Base-by-base conservation (phyloP, 306 rosid genomes). In the Citrullus mucosospermus region DNA sequence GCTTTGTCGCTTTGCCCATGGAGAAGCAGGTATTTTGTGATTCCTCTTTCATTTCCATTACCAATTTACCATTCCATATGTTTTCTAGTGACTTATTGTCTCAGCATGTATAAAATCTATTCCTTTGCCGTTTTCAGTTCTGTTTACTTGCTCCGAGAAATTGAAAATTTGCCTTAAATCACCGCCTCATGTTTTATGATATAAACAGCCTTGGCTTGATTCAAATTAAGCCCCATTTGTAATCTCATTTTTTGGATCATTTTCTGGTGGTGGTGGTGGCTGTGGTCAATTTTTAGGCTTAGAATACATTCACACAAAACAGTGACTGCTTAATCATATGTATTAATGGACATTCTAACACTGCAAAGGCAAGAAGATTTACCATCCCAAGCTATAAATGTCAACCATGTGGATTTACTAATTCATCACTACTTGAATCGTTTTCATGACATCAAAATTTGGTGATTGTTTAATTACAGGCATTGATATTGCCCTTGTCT, bases 1-100 rank as follows among this genome's bases (percentile, higher is more conserved):
- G 2, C 38, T 1, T 22, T 82, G 85, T 69, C 76, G 81, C 79
- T 79, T 75, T 76, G 59, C 73, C 79, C 81, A 79, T 79, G 83
- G 81, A 61, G 76, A 75, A 67, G 51, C 79, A 8, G 87, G 87
- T 84, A 69, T 69, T 69, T 22, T 22, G 38, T 44, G 50, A 55
- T 73, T 32, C 8, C 12, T 50, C 22, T 25, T 72, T 72, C 59
- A n/a, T 50, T 72, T 72, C 14, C 55, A 30, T 15, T 72, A 50
- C 25, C 6, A 32, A 12, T 32, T 46, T 70, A 46, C 57, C 0
- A 32, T 46, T 32, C 14, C 9, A 25, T 17, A 8, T 50, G 77
- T 1, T 67, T 39, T 10, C 4, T 4, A 67, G 50, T 66, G 72
- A 38, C 15, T 18, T 38, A 9, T 28, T 14, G n/a, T 15, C 50